These are phyloP conservation scores for Aspergillus conjunctus DNA, from an alignment of 495 filamentous ascomycete genomes.

Conservation along the genomic window DNA sequence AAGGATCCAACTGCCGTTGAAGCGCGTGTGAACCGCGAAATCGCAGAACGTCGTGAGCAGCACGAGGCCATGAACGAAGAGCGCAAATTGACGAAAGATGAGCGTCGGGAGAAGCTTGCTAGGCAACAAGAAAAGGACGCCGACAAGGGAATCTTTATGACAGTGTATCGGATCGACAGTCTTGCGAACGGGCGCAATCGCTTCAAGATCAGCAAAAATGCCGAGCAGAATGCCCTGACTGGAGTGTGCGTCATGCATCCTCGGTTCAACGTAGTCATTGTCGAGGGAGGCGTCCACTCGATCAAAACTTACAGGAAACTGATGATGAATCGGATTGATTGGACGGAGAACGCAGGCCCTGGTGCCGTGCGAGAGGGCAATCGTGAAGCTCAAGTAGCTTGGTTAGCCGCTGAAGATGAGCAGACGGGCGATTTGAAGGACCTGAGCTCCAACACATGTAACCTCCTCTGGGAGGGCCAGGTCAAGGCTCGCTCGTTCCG, in stretches of 20 bases:
- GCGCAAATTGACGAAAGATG: slow-evolving; percentile 87
- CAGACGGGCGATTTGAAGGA: slow-evolving; percentile 74
- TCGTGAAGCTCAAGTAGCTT: slow-evolving; percentile 62
- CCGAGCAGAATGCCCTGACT: slow-evolving; percentile 81
- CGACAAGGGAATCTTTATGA: slow-evolving; percentile 75
- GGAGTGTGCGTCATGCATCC: slow-evolving; percentile 90
- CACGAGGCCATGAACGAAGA: slow-evolving; percentile 83
- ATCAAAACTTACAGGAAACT: slow-evolving; percentile 83
- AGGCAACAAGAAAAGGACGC: slow-evolving; percentile 85
- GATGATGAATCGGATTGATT: slow-evolving; percentile 90
- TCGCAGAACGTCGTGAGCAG: slow-evolving; percentile 75
- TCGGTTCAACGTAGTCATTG: slow-evolving; percentile 82
- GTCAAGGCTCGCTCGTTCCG: slow-evolving; percentile 74
- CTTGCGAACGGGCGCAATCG: slow-evolving; percentile 89
- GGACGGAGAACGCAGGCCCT: slow-evolving; percentile 84
- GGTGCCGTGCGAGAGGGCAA: slow-evolving; percentile 62
- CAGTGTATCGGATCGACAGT: slow-evolving; percentile 85
- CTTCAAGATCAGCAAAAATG: slow-evolving; percentile 90
- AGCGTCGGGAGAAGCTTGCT: slow-evolving; percentile 82
- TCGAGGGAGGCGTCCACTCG: slow-evolving; percentile 83
- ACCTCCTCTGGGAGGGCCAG: slow-evolving; percentile 85
- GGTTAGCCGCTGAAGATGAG: slow-evolving; percentile 77
- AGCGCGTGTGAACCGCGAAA: slow-evolving; percentile 86
- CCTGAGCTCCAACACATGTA: slow-evolving; percentile 75
- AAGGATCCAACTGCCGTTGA: slow-evolving; percentile 98